A percentile compares a stretch with the other conserved stretches of the same genome.
phyloP scores from a whole-genome alignment of 106 monocot genomes.

The Phalaenopsis equestris region DNA sequence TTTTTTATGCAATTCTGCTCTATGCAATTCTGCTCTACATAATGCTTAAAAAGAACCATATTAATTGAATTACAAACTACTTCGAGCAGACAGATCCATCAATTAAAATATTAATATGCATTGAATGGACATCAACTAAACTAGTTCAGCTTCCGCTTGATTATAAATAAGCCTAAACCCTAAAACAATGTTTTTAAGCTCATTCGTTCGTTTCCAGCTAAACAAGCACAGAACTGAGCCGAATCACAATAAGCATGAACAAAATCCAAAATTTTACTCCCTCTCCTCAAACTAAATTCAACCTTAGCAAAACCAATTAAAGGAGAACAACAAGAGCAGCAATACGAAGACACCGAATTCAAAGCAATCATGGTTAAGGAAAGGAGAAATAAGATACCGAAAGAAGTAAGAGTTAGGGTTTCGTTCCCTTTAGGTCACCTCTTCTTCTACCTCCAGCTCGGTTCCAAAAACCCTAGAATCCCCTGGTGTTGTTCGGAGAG shows the following conservation, averaged over 20 bases:
- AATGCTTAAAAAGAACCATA: neutral
- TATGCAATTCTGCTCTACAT: neutral
- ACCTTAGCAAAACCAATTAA: neutral
- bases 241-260: neutral
- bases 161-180: neutral
- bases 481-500: no score
- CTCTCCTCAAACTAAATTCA: neutral
- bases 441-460: neutral
- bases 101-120: neutral
- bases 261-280: neutral
- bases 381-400: neutral
- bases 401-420: neutral
- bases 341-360: neutral
- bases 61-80: neutral
- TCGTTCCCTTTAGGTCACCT: neutral
- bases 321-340: neutral
- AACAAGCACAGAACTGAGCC: neutral
- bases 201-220: neutral
- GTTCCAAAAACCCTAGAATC: neutral
- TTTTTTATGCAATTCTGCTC: neutral
- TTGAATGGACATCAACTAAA: no score
- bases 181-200: neutral
- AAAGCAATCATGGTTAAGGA: neutral
- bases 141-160: no score
- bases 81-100: neutral